These are phyloP conservation scores for Trichoderma arundinaceum DNA, from an alignment of 2,329 filamentous ascomycete species.

Conservation along the genomic window DNA sequence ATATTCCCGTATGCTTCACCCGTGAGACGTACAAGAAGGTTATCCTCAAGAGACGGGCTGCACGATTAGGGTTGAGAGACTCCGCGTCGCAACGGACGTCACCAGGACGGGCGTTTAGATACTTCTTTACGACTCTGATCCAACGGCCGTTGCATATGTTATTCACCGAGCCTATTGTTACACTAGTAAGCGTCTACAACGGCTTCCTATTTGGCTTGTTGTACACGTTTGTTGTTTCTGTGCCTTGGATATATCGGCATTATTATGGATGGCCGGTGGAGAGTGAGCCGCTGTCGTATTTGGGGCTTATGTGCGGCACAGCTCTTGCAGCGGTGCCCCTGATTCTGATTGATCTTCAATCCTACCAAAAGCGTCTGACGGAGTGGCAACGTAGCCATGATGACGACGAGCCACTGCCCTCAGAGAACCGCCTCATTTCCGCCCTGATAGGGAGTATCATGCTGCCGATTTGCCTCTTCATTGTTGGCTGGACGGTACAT, in stretches of 20 bases:
- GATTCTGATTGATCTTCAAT: conserved; percentile 57
- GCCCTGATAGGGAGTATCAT: conserved; percentile 66
- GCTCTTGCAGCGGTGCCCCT: conserved; percentile 50
- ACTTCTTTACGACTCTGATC: conserved; percentile 53
- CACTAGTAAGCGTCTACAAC: conserved; percentile 69
- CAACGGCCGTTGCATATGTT: conserved; percentile 71
- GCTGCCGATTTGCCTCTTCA: conserved; percentile 69
- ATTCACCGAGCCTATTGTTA: conserved; percentile 72
- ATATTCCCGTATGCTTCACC: conserved; percentile 62
- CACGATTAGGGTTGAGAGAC: conserved; percentile 42
- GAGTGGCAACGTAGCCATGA: conserved; percentile 49
- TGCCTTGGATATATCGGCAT: conserved; percentile 69
- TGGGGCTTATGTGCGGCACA: conserved; percentile 73
- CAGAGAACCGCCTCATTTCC: conserved; percentile 68
- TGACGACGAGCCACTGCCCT: conserved; percentile 59
- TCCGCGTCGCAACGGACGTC: conserved; percentile 39
- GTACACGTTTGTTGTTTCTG: conserved; percentile 65
- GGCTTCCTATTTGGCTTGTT: conserved; percentile 64
- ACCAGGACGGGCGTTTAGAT: conserved; percentile 37
- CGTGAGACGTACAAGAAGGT: conserved; percentile 67
- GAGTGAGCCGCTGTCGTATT: conserved; percentile 67
- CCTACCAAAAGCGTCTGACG: conserved; percentile 61
- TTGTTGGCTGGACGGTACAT: conserved; percentile 67
- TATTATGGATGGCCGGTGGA: conserved; percentile 64
- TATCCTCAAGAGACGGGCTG: conserved; percentile 57